phyloP scores from a whole-genome alignment of 1,284 basidiomycete genomes.

The Neonothopanus nambi region DNA sequence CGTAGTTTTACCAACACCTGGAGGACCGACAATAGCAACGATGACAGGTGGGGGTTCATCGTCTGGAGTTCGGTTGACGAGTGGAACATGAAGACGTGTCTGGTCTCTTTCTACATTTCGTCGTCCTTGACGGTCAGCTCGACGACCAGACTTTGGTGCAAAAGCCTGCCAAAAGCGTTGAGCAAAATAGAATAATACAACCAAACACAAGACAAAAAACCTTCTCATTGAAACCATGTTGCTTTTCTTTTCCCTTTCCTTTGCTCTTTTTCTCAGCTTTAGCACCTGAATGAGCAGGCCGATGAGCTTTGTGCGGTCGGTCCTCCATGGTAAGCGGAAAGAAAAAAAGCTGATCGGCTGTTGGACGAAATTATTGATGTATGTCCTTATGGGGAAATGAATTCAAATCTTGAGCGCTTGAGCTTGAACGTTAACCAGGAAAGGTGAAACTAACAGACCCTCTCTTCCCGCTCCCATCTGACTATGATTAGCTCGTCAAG shows the following conservation, averaged over 20 bases:
- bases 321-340: slow-evolving; percentile 52
- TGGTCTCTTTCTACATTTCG: slow-evolving; percentile 94
- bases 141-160: slow-evolving; percentile 86
- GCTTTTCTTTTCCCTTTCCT: slow-evolving; percentile 60
- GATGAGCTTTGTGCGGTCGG: slow-evolving; percentile 75
- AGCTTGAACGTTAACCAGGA: too few species aligned
- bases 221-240: slow-evolving; percentile 88
- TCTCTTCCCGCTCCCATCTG: too few species aligned
- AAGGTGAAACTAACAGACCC: too few species aligned
- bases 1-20: slow-evolving; percentile 96
- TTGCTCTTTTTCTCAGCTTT: slow-evolving; percentile 80
- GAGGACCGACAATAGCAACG: slow-evolving; percentile 95
- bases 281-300: slow-evolving; percentile 67
- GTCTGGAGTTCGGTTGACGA: slow-evolving; percentile 92
- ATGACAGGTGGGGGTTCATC: slow-evolving; percentile 93
- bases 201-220: slow-evolving; percentile 39
- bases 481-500: too few species aligned
- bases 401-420: too few species aligned
- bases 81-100: slow-evolving; percentile 92
- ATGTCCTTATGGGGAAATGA: too few species aligned
- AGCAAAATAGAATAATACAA: slow-evolving; percentile 4
- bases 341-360: too few species aligned
- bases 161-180: slow-evolving; percentile 67
- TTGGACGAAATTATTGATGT: too few species aligned
- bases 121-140: slow-evolving; percentile 86